Evolutionary conservation across 768 basidiomycete genomes (phyloP), one percentile per base, ranked within the genome.

Genomic region (Cyclocybe cylindracea): DNA sequence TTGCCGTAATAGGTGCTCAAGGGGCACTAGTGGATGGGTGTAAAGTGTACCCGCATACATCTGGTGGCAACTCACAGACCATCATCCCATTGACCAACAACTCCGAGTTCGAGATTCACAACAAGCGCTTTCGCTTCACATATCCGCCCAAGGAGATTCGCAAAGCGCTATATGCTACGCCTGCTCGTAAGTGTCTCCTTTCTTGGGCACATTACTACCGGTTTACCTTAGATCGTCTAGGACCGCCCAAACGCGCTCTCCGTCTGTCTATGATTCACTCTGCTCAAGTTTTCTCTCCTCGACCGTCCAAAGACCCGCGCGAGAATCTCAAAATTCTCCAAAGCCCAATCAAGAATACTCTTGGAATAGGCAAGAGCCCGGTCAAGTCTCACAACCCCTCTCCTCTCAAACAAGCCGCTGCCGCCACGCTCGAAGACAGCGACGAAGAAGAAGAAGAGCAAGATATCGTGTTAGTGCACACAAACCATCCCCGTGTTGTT

Each of bases 71-170:
- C 34, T 61, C 65, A 44, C 77, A 77, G 19, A 78, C 77, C 1
- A 87, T 78, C 1, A 74, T 89, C n/a, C 82, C 87, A 5, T 70
- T 91, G 13, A 72, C 74, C 8, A 88, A 87, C 64, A 77, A 82
- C 64, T 83, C 85, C 6, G 78, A 82, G 34, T 75, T 90, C 39
- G 84, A 85, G 55, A 84, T 90, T 10, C 82, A 82, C 61, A 77
- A 75, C 39, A 90, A 89, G 59, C 75, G 79, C 5, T 91, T 91
- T 64, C 70, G 74, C n/a, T 90, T 89, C 65, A 74, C 75, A 4
- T 90, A 90, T 60, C 89, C 88, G 2, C 87, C 89, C 5, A 89
- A 89, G 61, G 83, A 87, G 40, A 69, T 86, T 31, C 82, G 87
- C 18, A 70, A 78, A 11, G 68, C 72, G 4, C 68, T 80, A 18